phyloP scores from a whole-genome alignment of 768 basidiomycete species.

The Hortiboletus flavorubellus region DNA sequence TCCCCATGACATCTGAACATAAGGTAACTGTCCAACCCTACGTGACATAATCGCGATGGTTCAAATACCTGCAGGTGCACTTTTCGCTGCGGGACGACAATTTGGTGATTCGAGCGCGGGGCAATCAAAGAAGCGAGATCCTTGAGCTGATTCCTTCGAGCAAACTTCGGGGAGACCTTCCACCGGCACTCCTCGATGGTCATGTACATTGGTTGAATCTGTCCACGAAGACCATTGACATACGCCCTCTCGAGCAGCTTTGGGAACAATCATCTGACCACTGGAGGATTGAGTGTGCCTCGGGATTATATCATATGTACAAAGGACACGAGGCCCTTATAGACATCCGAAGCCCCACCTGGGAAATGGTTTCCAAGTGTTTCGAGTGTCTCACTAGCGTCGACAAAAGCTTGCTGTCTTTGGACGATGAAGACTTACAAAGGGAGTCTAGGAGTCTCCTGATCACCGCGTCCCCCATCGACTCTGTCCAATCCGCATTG shows the following conservation, averaged over 20 bases:
- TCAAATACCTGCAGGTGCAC: neutral
- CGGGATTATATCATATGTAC: neutral
- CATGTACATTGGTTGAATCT: conserved; percentile 28
- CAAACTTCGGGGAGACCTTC: neutral
- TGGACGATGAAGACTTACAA: too few species aligned
- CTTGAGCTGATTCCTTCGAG: neutral
- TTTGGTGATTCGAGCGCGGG: neutral
- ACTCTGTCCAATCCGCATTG: neutral
- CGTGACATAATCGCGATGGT: neutral
- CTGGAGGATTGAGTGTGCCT: conserved; percentile 18
- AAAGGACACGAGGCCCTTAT: conserved; percentile 11
- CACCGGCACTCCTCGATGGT: neutral
- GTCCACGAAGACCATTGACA: conserved; percentile 15
- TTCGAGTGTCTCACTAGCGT: neutral
- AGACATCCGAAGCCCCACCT: conserved; percentile 20
- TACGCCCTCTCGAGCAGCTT: conserved; percentile 12
- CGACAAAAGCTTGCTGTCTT: too few species aligned
- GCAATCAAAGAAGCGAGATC: neutral
- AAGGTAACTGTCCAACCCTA: neutral
- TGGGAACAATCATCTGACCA: conserved; percentile 21
- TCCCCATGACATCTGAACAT: neutral
- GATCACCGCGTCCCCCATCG: conserved; percentile 3
- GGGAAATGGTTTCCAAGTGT: conserved; percentile 11
- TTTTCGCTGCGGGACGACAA: neutral
- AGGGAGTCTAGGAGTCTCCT: neutral